Conservation (phyloP, 441 rosid genomes). For the Brassica hybrid region DNA sequence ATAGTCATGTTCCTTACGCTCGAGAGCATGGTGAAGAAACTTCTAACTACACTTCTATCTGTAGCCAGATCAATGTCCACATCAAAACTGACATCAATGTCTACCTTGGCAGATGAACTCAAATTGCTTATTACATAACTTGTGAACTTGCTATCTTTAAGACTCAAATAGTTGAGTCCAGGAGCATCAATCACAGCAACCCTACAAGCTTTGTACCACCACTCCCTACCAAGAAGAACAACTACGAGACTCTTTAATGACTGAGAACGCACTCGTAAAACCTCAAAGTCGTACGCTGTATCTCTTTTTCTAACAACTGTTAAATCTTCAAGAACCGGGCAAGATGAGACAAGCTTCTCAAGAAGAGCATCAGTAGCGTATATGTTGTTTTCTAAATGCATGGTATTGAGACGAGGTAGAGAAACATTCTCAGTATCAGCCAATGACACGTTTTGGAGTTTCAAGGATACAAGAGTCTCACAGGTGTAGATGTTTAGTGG, state of each 20-base stretch:
- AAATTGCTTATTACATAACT: background rate
- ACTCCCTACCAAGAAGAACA: background rate
- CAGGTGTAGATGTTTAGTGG: conserved; percentile 8
- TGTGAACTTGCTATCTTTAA: background rate
- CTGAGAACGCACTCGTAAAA: background rate
- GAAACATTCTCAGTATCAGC: background rate
- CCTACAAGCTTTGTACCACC: background rate
- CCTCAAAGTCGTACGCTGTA: background rate
- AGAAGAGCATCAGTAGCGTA: background rate
- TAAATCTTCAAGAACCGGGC: conserved; percentile 7
- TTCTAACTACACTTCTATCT: background rate
- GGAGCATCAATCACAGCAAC: conserved; percentile 27
- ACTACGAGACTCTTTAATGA: conserved; percentile 8
- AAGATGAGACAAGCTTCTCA: conserved; percentile 1
- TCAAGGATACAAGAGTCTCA: conserved; percentile 17
- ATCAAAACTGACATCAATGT: conserved; percentile 16
- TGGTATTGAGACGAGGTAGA: conserved; percentile 2
- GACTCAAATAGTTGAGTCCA: background rate
- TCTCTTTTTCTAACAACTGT: background rate
- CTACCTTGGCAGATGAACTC: conserved; percentile 14
- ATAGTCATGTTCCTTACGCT: conserved; percentile 18
- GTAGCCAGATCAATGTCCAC: background rate
- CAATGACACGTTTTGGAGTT: background rate
- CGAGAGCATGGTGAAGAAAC: conserved; percentile 3
- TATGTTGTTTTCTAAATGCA: background rate